Conservation (phyloP, 768 basidiomycete species). For the Krasilnikovozyma curviuscula region DNA sequence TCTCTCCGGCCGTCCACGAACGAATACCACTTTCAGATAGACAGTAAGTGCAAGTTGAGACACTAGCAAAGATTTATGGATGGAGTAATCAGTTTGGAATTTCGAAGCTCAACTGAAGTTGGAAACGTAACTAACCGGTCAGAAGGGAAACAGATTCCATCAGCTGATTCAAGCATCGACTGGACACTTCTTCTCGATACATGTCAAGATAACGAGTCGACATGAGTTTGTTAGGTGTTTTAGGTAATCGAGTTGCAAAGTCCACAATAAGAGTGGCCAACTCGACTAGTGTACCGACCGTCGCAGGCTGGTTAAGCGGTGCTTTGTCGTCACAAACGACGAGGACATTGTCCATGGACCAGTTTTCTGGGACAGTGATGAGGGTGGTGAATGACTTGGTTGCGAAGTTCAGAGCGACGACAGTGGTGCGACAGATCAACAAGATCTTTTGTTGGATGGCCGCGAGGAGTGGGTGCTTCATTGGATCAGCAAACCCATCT, state of each 20-base stretch:
- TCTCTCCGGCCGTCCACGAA: background rate
- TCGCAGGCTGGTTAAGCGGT: slow-evolving; percentile 59
- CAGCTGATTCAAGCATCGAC: slow-evolving; percentile 34
- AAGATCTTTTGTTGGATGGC: slow-evolving; percentile 54
- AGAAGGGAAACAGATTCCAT: slow-evolving; percentile 12
- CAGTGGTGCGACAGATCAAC: slow-evolving; percentile 28
- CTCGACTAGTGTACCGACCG: slow-evolving; percentile 72
- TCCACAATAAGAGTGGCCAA: slow-evolving; percentile 59
- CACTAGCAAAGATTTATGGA: slow-evolving; percentile 1
- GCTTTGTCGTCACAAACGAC: slow-evolving; percentile 44
- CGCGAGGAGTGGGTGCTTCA: slow-evolving; percentile 51
- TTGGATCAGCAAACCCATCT: slow-evolving; percentile 39
- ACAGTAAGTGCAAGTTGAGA: slow-evolving; percentile 1
- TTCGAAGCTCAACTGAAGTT: background rate
- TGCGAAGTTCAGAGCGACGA: slow-evolving; percentile 29
- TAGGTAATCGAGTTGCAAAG: too few species aligned
- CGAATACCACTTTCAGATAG: background rate
- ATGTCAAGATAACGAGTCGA: background rate
- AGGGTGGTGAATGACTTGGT: slow-evolving; percentile 52
- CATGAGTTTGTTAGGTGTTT: slow-evolving; percentile 47
- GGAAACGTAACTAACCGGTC: background rate
- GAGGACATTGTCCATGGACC: slow-evolving; percentile 31
- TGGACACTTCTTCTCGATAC: slow-evolving; percentile 37
- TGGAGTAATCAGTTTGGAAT: background rate
- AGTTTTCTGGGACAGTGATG: slow-evolving; percentile 40